A percentile compares a stretch with the other conserved stretches of the same genome.
phyloP scores from a whole-genome alignment of 2,329 filamentous ascomycete genomes.

The Sclerotinia nivalis region DNA sequence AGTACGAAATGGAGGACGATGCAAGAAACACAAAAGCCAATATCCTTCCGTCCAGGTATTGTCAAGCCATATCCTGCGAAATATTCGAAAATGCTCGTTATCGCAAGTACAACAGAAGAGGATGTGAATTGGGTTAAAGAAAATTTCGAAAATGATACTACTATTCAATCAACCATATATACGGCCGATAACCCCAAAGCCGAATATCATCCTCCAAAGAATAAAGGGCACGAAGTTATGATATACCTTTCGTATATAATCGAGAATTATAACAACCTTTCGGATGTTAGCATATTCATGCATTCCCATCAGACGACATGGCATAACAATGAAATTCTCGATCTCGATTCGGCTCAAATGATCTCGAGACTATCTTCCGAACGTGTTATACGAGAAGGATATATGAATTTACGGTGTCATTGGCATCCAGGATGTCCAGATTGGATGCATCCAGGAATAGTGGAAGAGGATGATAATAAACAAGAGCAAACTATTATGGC shows the following conservation, averaged over 20 bases:
- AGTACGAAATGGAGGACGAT: background rate
- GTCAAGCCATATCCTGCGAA: background rate
- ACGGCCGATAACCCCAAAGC: slow-evolving; percentile 35
- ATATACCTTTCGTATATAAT: slow-evolving; percentile 57
- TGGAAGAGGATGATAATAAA: slow-evolving; percentile 21
- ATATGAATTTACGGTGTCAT: slow-evolving; percentile 62
- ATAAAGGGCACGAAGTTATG: slow-evolving; percentile 43
- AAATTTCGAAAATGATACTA: background rate
- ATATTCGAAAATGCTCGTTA: slow-evolving; percentile 19
- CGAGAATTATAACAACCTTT: slow-evolving; percentile 58
- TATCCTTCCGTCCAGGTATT: background rate
- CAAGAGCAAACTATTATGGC: slow-evolving; percentile 28
- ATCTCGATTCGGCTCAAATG: slow-evolving; percentile 42
- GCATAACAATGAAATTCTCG: slow-evolving; percentile 38
- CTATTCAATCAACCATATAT: slow-evolving; percentile 29
- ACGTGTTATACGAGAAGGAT: slow-evolving; percentile 53
- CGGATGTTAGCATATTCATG: slow-evolving; percentile 39
- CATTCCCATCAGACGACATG: slow-evolving; percentile 51
- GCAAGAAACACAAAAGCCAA: background rate
- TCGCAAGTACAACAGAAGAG: slow-evolving; percentile 10
- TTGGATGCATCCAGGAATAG: slow-evolving; percentile 46
- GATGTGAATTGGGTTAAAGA: slow-evolving; percentile 12
- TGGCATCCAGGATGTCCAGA: slow-evolving; percentile 57
- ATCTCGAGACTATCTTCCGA: slow-evolving; percentile 33
- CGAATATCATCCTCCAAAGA: slow-evolving; percentile 51